These are phyloP conservation scores for Chaetomiaceae sp. DNA, from an alignment of 2,329 filamentous ascomycete species.

Conservation along the genomic window DNA sequence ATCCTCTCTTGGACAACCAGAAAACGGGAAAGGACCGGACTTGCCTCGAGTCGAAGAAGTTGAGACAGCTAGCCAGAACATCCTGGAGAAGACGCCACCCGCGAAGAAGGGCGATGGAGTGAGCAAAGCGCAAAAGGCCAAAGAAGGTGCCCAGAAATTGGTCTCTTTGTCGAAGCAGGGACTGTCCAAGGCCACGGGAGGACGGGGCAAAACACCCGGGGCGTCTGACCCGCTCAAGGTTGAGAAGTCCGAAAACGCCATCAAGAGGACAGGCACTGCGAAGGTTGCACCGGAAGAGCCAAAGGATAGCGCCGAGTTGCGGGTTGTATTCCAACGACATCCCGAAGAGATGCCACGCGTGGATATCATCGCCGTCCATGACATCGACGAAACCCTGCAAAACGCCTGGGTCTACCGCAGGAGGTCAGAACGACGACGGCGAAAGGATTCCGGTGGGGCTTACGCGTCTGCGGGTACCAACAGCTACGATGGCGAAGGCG, in stretches of 20 bases:
- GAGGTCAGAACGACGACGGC: neutral
- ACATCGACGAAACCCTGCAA: constrained; percentile 11
- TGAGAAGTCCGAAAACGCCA: too few relatives aligned
- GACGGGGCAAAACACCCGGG: neutral
- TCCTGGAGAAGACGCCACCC: neutral
- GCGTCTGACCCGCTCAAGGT: too few relatives aligned
- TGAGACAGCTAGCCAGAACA: too few relatives aligned
- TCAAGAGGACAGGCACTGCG: neutral
- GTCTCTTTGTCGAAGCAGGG: neutral
- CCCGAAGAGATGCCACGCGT: neutral
- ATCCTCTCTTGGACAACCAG: too few relatives aligned
- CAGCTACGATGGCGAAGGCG: constrained; percentile 4
- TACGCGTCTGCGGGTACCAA: constrained; percentile 4
- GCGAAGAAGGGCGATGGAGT: neutral
- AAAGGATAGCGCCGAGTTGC: neutral
- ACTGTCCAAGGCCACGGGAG: neutral
- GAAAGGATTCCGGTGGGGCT: neutral
- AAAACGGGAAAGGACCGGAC: too few relatives aligned
- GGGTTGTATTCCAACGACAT: neutral
- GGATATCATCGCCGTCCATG: constrained; percentile 16
- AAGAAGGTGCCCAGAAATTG: neutral
- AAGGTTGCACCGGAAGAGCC: neutral
- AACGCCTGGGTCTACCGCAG: constrained; percentile 13
- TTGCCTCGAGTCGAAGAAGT: too few relatives aligned
- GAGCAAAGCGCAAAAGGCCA: neutral